Evolutionary conservation across 805 yeast genomes (phyloP).

Genomic region (Maudiozyma pseudohumilis): DNA sequence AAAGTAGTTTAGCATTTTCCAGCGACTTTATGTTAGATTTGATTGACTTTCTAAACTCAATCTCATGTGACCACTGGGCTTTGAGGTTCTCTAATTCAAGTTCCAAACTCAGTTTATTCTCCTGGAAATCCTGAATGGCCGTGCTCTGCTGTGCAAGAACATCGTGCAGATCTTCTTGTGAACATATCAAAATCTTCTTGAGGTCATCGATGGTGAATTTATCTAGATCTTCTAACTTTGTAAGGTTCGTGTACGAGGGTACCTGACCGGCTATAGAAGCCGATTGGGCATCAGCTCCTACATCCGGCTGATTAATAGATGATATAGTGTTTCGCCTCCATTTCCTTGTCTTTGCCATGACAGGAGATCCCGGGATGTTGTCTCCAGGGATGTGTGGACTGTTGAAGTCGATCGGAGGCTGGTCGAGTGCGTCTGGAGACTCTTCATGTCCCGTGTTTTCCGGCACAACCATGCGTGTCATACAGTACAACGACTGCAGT

Average conservation of each 20-base stretch:
- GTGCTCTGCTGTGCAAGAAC: constrained; percentile 22
- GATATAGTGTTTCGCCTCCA: constrained; percentile 20
- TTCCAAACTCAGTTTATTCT: constrained; percentile 20
- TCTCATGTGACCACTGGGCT: constrained; percentile 26
- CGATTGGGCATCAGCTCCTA: constrained; percentile 1
- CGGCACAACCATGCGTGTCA: no score
- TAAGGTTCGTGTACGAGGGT: constrained; percentile 22
- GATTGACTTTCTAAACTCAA: constrained; percentile 24
- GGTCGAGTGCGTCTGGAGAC: background rate
- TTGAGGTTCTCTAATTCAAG: constrained; percentile 25
- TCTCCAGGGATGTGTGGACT: background rate
- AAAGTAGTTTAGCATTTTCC: constrained; percentile 26
- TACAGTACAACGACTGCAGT: constrained; percentile 23
- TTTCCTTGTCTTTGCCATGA: constrained; percentile 10
- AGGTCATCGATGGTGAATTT: constrained; percentile 24
- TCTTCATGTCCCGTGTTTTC: no score
- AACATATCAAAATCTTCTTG: constrained; percentile 25
- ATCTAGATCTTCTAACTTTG: constrained; percentile 24
- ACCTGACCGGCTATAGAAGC: constrained; percentile 1
- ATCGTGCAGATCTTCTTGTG: constrained; percentile 29
- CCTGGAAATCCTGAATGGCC: constrained; percentile 23
- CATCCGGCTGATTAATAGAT: background rate
- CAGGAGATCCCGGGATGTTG: background rate
- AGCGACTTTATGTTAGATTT: constrained; percentile 27
- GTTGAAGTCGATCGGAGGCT: background rate